Evolutionary conservation across 2,329 filamentous ascomycete species (phyloP).

Genomic region (Diaporthe longicolla): DNA sequence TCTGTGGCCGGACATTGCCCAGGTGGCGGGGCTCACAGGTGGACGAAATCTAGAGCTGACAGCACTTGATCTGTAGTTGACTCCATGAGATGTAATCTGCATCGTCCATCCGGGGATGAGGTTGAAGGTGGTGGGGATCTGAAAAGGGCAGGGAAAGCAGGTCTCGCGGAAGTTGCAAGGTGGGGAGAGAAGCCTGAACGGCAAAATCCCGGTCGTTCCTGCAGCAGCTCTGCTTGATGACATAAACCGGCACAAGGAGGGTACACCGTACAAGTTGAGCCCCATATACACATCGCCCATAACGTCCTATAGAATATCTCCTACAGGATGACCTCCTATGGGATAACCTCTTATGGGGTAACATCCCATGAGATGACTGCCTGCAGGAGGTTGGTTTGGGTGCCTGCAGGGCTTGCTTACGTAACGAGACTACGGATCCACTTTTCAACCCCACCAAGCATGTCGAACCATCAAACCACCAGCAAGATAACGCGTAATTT

Average conservation of each 20-base stretch:
- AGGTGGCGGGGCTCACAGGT: slow-evolving; percentile 1
- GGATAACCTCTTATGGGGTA: too few species aligned
- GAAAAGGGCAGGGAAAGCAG: neutral
- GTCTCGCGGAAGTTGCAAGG: neutral
- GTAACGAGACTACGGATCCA: too few species aligned
- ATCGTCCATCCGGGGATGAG: neutral
- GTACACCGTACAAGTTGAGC: too few species aligned
- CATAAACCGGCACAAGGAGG: slow-evolving; percentile 3
- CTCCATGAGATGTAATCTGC: neutral
- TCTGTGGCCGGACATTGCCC: neutral
- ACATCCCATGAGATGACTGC: too few species aligned
- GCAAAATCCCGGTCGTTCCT: neutral
- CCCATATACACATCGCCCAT: too few species aligned
- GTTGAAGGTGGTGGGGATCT: neutral
- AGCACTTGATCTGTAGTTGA: neutral
- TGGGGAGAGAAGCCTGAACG: neutral
- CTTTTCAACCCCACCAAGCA: slow-evolving; percentile 2
- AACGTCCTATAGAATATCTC: too few species aligned
- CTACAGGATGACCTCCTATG: too few species aligned
- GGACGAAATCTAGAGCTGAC: neutral
- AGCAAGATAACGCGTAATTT: neutral
- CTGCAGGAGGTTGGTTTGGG: too few species aligned
- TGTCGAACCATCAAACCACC: slow-evolving; percentile 22
- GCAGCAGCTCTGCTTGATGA: neutral
- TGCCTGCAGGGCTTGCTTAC: too few species aligned